Evolutionary conservation across 2,329 filamentous ascomycete genomes (phyloP), one percentile per base, ranked within the genome.

Genomic region (Ploettnerulaceae sp.): DNA sequence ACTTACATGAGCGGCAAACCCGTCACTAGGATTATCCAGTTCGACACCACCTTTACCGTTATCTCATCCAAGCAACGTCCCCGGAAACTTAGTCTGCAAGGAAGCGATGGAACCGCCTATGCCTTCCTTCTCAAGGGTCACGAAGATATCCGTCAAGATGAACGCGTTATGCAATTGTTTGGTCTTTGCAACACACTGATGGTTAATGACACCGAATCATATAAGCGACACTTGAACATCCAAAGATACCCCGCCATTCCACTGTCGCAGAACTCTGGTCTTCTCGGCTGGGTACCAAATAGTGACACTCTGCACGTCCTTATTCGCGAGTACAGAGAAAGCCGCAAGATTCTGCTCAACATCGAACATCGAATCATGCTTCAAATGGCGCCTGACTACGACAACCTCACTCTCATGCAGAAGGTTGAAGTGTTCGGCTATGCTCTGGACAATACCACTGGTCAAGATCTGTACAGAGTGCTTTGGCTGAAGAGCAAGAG

Each of bases 301-400:
- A 96, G 89, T 61, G 93, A 99, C 66, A 98, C 94, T 0, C 73
- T 99, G 12, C 94, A 99, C 64, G 87, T 95, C 14, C 77, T 99
- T 36, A 98, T 99, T 61, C 82, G 93, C 54, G 93, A 98, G 65
- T 99, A 99, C 64, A 86, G 93, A 52, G 94, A 98, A 67, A 95
- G 86, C 57, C 82, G 93, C 45, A 95, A 96, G 71, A 99, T 99
- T 55, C 72, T 99, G 29, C 83, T 98, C 57, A 99, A 98, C 63
- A 99, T 99, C 55, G 93, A 99, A 70, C 93, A 99, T 65, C 86
- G 94, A 33, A 98, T 98, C 66, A 99, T 99, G 93, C 74, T 99
- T 47, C 94, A 99, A 67, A 98, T 98, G 93, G 93, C 93, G 18
- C 94, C 93, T 0, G 93, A 99, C 65, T 98, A 97, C 62, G 93